A percentile compares a stretch with the other conserved stretches of the same genome.
These are phyloP conservation scores for Poa annua DNA, from an alignment of 176 grass and related monocot species.

Conservation along the genomic window DNA sequence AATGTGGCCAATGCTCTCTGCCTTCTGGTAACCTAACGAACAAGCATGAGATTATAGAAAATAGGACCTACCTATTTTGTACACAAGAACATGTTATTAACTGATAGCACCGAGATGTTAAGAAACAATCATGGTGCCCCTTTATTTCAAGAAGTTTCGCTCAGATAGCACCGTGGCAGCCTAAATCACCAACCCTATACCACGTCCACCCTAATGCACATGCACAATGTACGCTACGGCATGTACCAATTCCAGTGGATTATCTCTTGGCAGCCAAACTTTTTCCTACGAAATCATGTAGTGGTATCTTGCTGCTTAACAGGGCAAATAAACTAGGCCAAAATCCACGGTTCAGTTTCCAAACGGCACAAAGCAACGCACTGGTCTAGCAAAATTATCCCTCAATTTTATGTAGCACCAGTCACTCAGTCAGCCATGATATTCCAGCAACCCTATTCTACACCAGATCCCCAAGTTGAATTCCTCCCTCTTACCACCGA, in stretches of 20 bases:
- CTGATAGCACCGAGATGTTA: background rate
- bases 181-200: conserved; percentile 1
- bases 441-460: background rate
- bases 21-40: background rate
- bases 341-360: conserved; percentile 33
- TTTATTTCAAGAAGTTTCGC: background rate
- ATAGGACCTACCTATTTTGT: background rate
- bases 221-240: conserved; percentile 18
- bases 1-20: background rate
- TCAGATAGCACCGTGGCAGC: conserved; percentile 15
- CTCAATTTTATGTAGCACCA: conserved; percentile 10
- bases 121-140: background rate
- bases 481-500: conserved; percentile 25
- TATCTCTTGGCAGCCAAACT: background rate
- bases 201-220: conserved; percentile 8
- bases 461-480: conserved; percentile 21
- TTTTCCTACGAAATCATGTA: conserved; percentile 29
- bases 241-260: conserved; percentile 2
- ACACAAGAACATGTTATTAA: conserved; percentile 4
- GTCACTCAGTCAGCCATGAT: background rate
- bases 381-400: background rate
- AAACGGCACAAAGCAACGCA: background rate
- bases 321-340: conserved; percentile 2
- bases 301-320: conserved; percentile 9
- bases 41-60: background rate